A percentile compares a stretch with the other conserved stretches of the same genome.
Evolutionary conservation across 306 rosid genomes (phyloP).

Genomic region (Cicer pinnatifidum): DNA sequence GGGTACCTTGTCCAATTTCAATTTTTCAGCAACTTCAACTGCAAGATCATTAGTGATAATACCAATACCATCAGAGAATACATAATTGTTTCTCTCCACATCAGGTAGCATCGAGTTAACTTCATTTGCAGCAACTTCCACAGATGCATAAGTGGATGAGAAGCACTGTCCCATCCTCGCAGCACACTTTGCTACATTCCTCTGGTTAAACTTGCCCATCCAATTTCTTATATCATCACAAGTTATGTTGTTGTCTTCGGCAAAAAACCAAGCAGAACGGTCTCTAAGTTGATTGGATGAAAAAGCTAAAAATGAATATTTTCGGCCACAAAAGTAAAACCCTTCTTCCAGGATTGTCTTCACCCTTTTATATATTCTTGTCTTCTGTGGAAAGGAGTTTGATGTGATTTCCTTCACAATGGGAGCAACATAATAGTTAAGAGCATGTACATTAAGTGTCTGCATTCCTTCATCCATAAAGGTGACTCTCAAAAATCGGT

Average conservation of each 20-base stretch:
- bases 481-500: constrained; percentile 80
- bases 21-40: constrained; percentile 69
- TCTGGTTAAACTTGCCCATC: constrained; percentile 75
- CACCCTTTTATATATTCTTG: constrained; percentile 63
- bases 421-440: constrained; percentile 69
- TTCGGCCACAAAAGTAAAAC: constrained; percentile 69
- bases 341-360: constrained; percentile 60
- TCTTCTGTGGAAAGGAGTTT: constrained; percentile 62
- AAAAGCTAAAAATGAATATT: constrained; percentile 78
- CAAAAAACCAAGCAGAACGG: constrained; percentile 93
- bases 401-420: constrained; percentile 73
- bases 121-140: constrained; percentile 61
- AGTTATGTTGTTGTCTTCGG: constrained; percentile 47
- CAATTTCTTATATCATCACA: constrained; percentile 50
- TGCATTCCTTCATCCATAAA: constrained; percentile 96
- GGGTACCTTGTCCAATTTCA: constrained; percentile 69
- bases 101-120: constrained; percentile 58
- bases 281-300: constrained; percentile 87
- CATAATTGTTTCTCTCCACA: constrained; percentile 58
- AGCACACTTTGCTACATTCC: constrained; percentile 78
- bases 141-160: constrained; percentile 88
- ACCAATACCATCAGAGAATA: constrained; percentile 89
- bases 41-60: constrained; percentile 84
- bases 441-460: constrained; percentile 61
- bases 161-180: constrained; percentile 93